Base-by-base conservation (phyloP, 2,329 filamentous ascomycete genomes). In the Penicillium sp. region DNA sequence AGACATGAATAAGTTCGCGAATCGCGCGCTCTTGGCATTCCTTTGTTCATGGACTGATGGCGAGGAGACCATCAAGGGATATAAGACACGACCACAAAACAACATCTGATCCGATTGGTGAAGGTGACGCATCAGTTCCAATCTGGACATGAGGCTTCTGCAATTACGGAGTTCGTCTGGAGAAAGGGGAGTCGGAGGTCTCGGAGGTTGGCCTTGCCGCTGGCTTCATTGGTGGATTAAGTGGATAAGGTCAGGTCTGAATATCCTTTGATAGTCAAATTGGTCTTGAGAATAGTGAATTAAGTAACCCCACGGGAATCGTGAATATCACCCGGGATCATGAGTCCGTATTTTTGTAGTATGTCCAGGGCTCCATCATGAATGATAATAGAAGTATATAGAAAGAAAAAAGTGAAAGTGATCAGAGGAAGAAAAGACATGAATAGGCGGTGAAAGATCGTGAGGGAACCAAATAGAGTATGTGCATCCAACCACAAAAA, bases 291-390 rank as follows among this genome's bases (percentile, higher is more conserved):
- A 35, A 29, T 54, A 11, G 27, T 39, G 30, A 34, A 37, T 30
- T 60, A 56, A 39, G 33, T 50, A 34, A 22, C 19, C 38, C 45
- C 39, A 53, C 48, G 47, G 27, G 30, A 46, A 42, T 36, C 30
- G 11, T 27, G 27, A 41, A 38, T 22, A 35, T 12, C 36, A 16
- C 38, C 48, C 42, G 33, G 37, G 40, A 9, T 39, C 22, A 42
- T 8, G 44, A 6, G 29, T 12, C 31, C 12, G 28, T 16, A 18
- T 30, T 50, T 47, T 13, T 8, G 33, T 18, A 46, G 39, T 58
- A 58, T 57, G 37, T 58, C 57, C 56, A 57, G 28, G 41, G 22
- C 36, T 49, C 46, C 28, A 40, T 47, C 44, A 41, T 51, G 40
- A 34, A 25, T 28, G 13, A 47, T 25, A 25, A 25, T 25, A 25